Evolutionary conservation across 306 rosid genomes (phyloP).

Genomic region (Adenanthera pavonina): DNA sequence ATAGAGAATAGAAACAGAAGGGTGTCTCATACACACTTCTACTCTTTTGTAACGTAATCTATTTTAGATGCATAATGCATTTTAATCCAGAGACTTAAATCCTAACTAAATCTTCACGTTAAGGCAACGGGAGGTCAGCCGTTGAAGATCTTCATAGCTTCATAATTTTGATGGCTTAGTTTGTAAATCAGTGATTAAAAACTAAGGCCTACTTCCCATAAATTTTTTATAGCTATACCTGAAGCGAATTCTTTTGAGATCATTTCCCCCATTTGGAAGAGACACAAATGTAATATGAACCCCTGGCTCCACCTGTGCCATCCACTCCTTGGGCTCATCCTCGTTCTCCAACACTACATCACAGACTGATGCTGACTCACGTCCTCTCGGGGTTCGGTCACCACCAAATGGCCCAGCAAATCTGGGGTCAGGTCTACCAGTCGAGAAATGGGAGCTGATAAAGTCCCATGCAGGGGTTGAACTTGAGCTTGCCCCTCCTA

Average conservation of each 20-base stretch:
- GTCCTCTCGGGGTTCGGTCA: slow-evolving; percentile 72
- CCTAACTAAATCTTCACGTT: background rate
- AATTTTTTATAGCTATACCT: slow-evolving; percentile 51
- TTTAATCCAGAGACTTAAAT: background rate
- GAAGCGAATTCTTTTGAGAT: slow-evolving; percentile 91
- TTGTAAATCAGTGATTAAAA: background rate
- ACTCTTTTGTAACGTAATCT: no score
- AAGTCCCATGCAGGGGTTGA: slow-evolving; percentile 98
- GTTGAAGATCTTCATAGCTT: background rate
- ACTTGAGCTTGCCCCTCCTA: slow-evolving; percentile 90
- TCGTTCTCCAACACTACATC: slow-evolving; percentile 89
- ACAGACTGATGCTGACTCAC: slow-evolving; percentile 60
- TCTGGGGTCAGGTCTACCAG: slow-evolving; percentile 63
- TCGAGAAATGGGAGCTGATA: slow-evolving; percentile 65
- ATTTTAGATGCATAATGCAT: no score
- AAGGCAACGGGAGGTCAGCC: background rate
- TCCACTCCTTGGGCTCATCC: slow-evolving; percentile 92
- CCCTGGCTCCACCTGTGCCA: slow-evolving; percentile 97
- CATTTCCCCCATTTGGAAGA: slow-evolving; percentile 94
- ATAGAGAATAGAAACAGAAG: no score
- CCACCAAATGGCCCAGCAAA: slow-evolving; percentile 55
- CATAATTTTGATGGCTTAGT: background rate
- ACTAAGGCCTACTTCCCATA: background rate
- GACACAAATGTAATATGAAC: slow-evolving; percentile 87
- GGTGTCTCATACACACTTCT: no score